phyloP scores from a whole-genome alignment of 2,329 filamentous ascomycete species.

The Cercospora sesami region DNA sequence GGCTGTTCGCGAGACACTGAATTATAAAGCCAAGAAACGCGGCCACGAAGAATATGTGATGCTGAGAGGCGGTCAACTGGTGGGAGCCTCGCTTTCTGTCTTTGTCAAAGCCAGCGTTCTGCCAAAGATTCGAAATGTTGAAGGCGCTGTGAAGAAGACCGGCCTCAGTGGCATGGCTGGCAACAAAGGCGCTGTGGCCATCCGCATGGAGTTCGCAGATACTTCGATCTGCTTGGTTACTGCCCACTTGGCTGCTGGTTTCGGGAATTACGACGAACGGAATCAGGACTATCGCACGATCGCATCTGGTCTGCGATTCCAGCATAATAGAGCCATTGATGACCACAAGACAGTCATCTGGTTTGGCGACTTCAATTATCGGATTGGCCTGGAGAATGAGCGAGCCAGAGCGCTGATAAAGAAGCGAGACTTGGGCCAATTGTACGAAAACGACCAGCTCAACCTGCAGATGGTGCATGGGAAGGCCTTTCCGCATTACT shows the following conservation, averaged over 20 bases:
- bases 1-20: slow-evolving; percentile 75
- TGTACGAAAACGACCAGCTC: slow-evolving; percentile 93
- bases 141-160: slow-evolving; percentile 91
- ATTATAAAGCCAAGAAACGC: slow-evolving; percentile 64
- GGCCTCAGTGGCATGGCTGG: slow-evolving; percentile 96
- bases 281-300: slow-evolving; percentile 93
- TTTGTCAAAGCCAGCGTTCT: slow-evolving; percentile 81
- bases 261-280: slow-evolving; percentile 93
- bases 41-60: slow-evolving; percentile 81
- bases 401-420: slow-evolving; percentile 73
- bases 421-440: slow-evolving; percentile 68
- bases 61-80: slow-evolving; percentile 86
- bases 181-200: slow-evolving; percentile 96
- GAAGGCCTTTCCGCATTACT: slow-evolving; percentile 85
- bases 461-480: slow-evolving; percentile 97
- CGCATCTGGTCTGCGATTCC: slow-evolving; percentile 81
- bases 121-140: slow-evolving; percentile 88
- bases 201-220: slow-evolving; percentile 90
- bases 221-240: slow-evolving; percentile 95
- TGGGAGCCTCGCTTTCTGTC: slow-evolving; percentile 87
- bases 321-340: slow-evolving; percentile 84
- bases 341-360: slow-evolving; percentile 91
- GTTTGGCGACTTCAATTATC: slow-evolving; percentile 98
- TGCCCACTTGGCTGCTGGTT: slow-evolving; percentile 92
- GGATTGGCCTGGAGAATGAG: slow-evolving; percentile 81